Percentiles rank a stretch among this genome's conserved stretches.
Conservation (phyloP, 192 early-diverging fungal genomes). For the Polychytrium aggregatum region DNA sequence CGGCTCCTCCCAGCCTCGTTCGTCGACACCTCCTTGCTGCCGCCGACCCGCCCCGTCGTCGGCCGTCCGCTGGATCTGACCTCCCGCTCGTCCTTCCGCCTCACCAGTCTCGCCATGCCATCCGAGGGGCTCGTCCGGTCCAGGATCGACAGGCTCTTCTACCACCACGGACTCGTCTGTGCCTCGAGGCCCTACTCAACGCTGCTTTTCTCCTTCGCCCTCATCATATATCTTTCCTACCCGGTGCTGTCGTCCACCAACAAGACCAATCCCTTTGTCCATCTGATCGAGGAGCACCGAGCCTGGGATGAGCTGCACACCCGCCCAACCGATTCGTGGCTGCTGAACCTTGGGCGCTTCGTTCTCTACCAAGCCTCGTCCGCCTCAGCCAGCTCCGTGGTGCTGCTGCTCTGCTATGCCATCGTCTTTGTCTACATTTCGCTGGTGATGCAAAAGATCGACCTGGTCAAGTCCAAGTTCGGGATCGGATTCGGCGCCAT, state of each 20-base stretch:
- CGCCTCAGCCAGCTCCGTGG: conserved; percentile 12
- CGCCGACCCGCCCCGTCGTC: too few relatives aligned
- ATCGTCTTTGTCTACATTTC: conserved; percentile 62
- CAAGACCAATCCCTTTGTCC: background rate
- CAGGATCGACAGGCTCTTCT: too few relatives aligned
- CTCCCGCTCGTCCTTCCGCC: too few relatives aligned
- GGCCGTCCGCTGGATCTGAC: too few relatives aligned
- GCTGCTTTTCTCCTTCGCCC: conserved; percentile 35
- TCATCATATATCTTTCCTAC: conserved; percentile 45
- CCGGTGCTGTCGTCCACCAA: conserved; percentile 26
- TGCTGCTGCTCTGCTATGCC: conserved; percentile 45
- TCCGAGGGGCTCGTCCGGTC: too few relatives aligned
- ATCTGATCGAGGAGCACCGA: conserved; percentile 2
- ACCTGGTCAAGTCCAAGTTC: conserved; percentile 68
- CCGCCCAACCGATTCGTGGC: background rate
- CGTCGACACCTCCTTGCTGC: too few relatives aligned
- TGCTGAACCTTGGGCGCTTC: background rate
- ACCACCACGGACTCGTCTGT: conserved; percentile 51
- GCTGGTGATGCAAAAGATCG: conserved; percentile 46
- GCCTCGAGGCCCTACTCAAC: conserved; percentile 46
- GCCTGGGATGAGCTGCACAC: background rate
- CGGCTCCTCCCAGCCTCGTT: too few relatives aligned
- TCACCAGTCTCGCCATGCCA: too few relatives aligned
- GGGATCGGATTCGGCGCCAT: conserved; percentile 58
- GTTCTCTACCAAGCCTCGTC: background rate